These are phyloP conservation scores for Blastobotrys malaysiensis DNA, from an alignment of 1,139 yeast species.

Conservation along the genomic window DNA sequence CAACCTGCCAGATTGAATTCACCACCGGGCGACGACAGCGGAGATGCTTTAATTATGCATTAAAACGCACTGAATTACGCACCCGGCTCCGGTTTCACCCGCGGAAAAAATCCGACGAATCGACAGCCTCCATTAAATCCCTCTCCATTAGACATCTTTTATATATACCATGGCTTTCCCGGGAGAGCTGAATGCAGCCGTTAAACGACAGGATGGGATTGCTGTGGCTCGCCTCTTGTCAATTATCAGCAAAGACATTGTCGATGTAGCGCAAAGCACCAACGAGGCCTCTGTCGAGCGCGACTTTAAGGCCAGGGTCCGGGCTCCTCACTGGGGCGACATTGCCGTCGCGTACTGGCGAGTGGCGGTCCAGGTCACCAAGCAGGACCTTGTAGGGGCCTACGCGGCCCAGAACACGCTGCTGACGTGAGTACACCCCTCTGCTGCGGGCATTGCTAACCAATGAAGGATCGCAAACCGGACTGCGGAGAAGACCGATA, in stretches of 20 bases:
- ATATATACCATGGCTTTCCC: constrained; percentile 16
- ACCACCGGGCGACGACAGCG: too few species aligned
- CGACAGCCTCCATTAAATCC: background rate
- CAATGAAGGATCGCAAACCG: constrained; percentile 37
- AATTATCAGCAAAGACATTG: constrained; percentile 20
- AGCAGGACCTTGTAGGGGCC: constrained; percentile 26
- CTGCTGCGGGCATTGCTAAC: constrained; percentile 3
- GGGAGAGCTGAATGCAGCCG: constrained; percentile 16
- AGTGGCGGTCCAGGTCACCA: constrained; percentile 25
- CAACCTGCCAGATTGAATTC: too few species aligned
- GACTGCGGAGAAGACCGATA: constrained; percentile 55
- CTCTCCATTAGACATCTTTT: background rate
- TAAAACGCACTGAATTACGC: background rate
- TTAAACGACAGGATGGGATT: constrained; percentile 21
- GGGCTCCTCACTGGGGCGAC: constrained; percentile 24
- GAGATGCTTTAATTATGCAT: too few species aligned
- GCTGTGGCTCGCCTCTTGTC: constrained; percentile 23
- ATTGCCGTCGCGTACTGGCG: constrained; percentile 27
- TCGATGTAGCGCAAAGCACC: constrained; percentile 19
- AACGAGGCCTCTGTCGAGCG: constrained; percentile 21
- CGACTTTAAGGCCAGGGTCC: constrained; percentile 14
- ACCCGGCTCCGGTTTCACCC: background rate
- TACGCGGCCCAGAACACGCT: constrained; percentile 26
- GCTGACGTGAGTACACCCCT: constrained; percentile 17
- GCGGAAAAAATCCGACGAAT: background rate